These are phyloP conservation scores for Ananas comosus DNA, from an alignment of 176 grass and related monocot genomes.

Conservation along the genomic window DNA sequence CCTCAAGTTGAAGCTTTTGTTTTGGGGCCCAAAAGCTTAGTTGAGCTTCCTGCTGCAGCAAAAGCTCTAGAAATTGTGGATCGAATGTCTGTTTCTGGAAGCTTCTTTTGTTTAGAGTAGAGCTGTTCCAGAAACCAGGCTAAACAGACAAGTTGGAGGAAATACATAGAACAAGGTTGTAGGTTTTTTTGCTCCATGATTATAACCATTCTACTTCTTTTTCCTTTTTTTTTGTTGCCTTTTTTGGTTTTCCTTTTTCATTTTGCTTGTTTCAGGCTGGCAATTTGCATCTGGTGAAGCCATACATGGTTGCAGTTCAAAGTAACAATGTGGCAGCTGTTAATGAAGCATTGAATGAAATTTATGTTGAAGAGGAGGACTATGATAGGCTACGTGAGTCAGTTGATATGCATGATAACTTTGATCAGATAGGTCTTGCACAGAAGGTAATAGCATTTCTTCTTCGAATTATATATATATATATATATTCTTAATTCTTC, in stretches of 20 bases:
- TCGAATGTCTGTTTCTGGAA: no score
- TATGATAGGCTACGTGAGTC: conserved; percentile 90
- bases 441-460: conserved; percentile 59
- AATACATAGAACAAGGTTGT: neutral
- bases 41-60: no score
- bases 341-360: conserved; percentile 90
- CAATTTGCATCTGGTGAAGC: conserved; percentile 88
- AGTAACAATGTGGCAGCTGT: conserved; percentile 96
- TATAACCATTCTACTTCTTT: neutral
- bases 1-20: no score
- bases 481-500: neutral
- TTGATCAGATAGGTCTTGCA: conserved; percentile 98
- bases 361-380: conserved; percentile 96
- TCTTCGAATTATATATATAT: neutral
- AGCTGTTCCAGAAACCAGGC: no score
- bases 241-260: conserved; percentile 10
- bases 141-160: neutral
- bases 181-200: neutral
- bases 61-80: no score
- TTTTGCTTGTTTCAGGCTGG: conserved; percentile 54
- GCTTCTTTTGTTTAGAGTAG: no score
- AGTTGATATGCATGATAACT: conserved; percentile 96
- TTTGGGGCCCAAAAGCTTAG: no score
- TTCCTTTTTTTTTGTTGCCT: neutral
- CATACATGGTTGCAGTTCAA: conserved; percentile 98